Base-by-base conservation (phyloP, 768 basidiomycete genomes). In the Collybiopsis confluens region DNA sequence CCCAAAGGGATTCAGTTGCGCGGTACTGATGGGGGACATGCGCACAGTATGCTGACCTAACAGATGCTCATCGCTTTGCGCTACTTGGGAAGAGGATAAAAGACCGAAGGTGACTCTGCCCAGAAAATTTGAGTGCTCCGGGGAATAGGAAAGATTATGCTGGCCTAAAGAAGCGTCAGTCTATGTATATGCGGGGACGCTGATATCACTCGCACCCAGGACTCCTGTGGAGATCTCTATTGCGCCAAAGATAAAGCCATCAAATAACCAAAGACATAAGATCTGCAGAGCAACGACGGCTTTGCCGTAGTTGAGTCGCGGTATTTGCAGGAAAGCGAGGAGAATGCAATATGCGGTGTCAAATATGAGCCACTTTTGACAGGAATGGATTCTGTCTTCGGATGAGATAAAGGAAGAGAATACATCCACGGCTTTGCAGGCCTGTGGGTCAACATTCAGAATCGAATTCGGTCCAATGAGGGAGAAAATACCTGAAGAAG, bases 21-120 rank as follows among this genome's bases (percentile, higher is more conserved):
- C 95, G 2, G 94, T 97, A 65, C 93, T 92, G 61, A 92, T 92
- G 9, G 94, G 94, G 0, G 92, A 91, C 80, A 95, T 86, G 58
- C 88, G 84, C 48, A 98, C 88, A 0, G 92, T 94, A 64, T 95
- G 92, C 66, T 93, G 87, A 30, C 95, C 95, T 28, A 85, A 78
- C 7, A 91, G 71, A 63, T 90, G 85, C 3, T 72, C 65, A 57
- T 89, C 85, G 37, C 71, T 74, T 1, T 68, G 63, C 16, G 61
- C 63, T 36, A 73, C 65, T 40, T 61, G 62, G 20, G 77, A 66
- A 8, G 73, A 60, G 3, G 77, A 67, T 11, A 86, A 55, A 10
- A 83, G 61, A 16, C 80, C 80, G 38, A 86, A 77, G 13, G 74
- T 75, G 15, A 82, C 59, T 20, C 81, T 57, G 58, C 80, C 74